Conservation (phyloP, 2,329 filamentous ascomycete species). For the Bisporella sp. region DNA sequence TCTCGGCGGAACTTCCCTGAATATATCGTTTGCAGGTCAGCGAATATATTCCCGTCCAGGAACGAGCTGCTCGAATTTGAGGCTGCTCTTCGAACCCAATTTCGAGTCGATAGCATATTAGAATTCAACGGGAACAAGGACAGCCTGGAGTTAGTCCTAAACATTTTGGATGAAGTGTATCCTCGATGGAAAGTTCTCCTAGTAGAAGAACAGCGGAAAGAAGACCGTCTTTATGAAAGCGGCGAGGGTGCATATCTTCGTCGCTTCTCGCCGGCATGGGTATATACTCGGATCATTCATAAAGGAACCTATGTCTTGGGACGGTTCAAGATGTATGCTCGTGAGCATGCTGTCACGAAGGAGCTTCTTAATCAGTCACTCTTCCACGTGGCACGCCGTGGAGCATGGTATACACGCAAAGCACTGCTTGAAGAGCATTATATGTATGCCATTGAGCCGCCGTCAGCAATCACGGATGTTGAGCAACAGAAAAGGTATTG, state of each 20-base stretch:
- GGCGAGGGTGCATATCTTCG: slow-evolving; percentile 86
- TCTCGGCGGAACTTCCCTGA: slow-evolving; percentile 80
- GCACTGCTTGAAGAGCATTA: slow-evolving; percentile 94
- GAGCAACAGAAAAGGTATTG: slow-evolving; percentile 73
- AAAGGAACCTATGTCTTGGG: slow-evolving; percentile 76
- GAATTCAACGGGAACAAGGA: slow-evolving; percentile 68
- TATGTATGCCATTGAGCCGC: slow-evolving; percentile 54
- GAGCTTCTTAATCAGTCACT: slow-evolving; percentile 75
- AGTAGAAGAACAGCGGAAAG: slow-evolving; percentile 68
- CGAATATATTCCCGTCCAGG: slow-evolving; percentile 80
- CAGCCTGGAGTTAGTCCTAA: slow-evolving; percentile 60
- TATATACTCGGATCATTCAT: slow-evolving; percentile 88
- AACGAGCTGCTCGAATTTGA: slow-evolving; percentile 80
- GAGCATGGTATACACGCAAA: slow-evolving; percentile 93
- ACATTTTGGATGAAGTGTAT: slow-evolving; percentile 67
- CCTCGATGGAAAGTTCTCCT: slow-evolving; percentile 74
- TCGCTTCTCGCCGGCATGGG: slow-evolving; percentile 84
- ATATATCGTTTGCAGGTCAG: slow-evolving; percentile 84
- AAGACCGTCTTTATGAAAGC: slow-evolving; percentile 68
- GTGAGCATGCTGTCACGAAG: slow-evolving; percentile 66
- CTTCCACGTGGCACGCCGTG: slow-evolving; percentile 79
- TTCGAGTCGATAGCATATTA: slow-evolving; percentile 71
- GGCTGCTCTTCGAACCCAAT: slow-evolving; percentile 74
- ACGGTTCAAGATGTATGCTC: slow-evolving; percentile 70
- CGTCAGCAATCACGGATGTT: slow-evolving; percentile 22